Conservation (phyloP, 805 yeast species). For the Ogataea wickerhamii region DNA sequence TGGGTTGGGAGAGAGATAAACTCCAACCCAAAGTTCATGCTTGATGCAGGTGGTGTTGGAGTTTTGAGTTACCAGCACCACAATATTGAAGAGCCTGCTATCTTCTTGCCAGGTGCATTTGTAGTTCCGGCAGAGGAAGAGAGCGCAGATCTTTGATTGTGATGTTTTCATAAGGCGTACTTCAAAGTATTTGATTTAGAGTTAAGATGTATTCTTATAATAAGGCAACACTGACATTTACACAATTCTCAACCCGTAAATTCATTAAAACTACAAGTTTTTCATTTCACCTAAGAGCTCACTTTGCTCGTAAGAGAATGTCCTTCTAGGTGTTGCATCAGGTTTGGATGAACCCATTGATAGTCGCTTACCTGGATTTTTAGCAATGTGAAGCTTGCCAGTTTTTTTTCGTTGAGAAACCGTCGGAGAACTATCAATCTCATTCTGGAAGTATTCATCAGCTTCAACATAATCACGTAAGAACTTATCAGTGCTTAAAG, state of each 20-base stretch:
- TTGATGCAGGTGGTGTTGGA: conserved; percentile 96
- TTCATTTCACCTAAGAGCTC: conserved; percentile 47
- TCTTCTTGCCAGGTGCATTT: conserved; percentile 81
- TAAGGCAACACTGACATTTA: background rate
- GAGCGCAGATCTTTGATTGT: conserved; percentile 27
- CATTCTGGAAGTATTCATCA: too few species aligned
- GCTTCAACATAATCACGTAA: background rate
- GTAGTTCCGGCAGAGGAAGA: conserved; percentile 64
- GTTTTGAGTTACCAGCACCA: conserved; percentile 88
- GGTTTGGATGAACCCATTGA: too few species aligned
- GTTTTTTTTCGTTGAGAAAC: background rate
- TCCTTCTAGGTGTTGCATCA: too few species aligned
- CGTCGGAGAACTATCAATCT: background rate
- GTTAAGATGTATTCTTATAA: too few species aligned
- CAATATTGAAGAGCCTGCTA: conserved; percentile 80
- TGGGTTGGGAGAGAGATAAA: conserved; percentile 68
- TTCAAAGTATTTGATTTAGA: too few species aligned
- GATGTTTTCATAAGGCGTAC: background rate
- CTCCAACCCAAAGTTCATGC: conserved; percentile 72
- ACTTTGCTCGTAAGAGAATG: conserved; percentile 50
- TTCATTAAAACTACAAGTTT: conserved; percentile 6
- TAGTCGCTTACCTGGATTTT: background rate
- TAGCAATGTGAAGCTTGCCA: background rate
- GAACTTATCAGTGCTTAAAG: background rate
- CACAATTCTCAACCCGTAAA: background rate